phyloP scores from a whole-genome alignment of 176 grass and related monocot genomes.

The Ananas comosus region DNA sequence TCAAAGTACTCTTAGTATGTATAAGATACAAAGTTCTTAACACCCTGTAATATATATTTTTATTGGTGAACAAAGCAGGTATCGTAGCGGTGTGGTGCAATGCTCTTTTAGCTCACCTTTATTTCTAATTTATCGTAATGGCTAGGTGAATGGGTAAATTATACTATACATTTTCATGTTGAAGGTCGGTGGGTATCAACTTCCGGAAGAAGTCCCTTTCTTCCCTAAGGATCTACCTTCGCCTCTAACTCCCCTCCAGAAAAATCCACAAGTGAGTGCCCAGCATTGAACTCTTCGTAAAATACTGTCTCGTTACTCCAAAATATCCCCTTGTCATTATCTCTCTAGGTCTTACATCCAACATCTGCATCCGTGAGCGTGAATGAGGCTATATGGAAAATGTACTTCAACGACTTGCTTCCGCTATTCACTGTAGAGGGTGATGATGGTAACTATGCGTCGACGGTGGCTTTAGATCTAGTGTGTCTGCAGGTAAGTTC shows the following conservation, averaged over 20 bases:
- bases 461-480: constrained; percentile 62
- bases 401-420: constrained; percentile 74
- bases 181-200: constrained; percentile 68
- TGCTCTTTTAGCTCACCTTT: not conserved
- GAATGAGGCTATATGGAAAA: constrained; percentile 76
- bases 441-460: constrained; percentile 75
- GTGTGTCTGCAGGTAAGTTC: constrained; percentile 66
- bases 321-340: not conserved
- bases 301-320: no score
- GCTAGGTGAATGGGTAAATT: not conserved
- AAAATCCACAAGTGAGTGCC: constrained; percentile 30
- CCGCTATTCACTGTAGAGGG: constrained; percentile 63
- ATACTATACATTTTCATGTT: constrained; percentile 4
- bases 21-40: no score
- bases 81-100: no score
- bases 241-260: constrained; percentile 24
- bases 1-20: no score
- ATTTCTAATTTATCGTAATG: not conserved
- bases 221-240: constrained; percentile 54
- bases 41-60: no score
- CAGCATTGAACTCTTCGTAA: not conserved
- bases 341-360: constrained; percentile 54
- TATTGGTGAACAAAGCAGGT: no score
- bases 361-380: constrained; percentile 40
- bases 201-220: constrained; percentile 80